These are phyloP conservation scores for Macadamia integrifolia DNA, from an alignment of 164 flowering plant genomes.

Conservation along the genomic window DNA sequence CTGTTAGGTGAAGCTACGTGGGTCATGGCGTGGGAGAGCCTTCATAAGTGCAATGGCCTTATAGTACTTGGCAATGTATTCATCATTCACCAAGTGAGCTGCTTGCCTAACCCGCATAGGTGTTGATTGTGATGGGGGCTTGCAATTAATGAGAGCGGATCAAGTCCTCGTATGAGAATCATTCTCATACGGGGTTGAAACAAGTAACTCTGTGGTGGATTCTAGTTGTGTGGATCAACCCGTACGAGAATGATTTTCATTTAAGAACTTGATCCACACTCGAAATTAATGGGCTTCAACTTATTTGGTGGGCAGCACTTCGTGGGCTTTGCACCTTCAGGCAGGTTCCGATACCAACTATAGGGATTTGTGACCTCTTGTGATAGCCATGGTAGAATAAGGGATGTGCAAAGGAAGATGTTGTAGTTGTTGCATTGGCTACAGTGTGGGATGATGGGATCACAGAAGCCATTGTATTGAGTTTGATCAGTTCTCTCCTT, in stretches of 20 bases:
- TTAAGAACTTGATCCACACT: too few relatives aligned
- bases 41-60: slow-evolving; percentile 25
- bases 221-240: too few relatives aligned
- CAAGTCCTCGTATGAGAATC: too few relatives aligned
- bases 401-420: not conserved
- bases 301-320: slow-evolving; percentile 43
- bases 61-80: slow-evolving; percentile 19
- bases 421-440: not conserved
- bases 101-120: slow-evolving; percentile 18
- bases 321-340: slow-evolving; percentile 20
- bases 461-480: not conserved
- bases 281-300: slow-evolving; percentile 24
- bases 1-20: slow-evolving; percentile 54
- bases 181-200: too few relatives aligned
- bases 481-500: too few relatives aligned
- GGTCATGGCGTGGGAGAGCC: slow-evolving; percentile 41
- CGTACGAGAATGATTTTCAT: too few relatives aligned
- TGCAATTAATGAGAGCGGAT: not conserved
- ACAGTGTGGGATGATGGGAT: not conserved
- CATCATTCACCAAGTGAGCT: slow-evolving; percentile 14
- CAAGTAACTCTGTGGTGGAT: too few relatives aligned
- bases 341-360: not conserved
- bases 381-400: not conserved
- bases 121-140: slow-evolving; percentile 9
- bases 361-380: not conserved